phyloP scores from a whole-genome alignment of 1,139 yeast species.

The Taphrina flavorubra region DNA sequence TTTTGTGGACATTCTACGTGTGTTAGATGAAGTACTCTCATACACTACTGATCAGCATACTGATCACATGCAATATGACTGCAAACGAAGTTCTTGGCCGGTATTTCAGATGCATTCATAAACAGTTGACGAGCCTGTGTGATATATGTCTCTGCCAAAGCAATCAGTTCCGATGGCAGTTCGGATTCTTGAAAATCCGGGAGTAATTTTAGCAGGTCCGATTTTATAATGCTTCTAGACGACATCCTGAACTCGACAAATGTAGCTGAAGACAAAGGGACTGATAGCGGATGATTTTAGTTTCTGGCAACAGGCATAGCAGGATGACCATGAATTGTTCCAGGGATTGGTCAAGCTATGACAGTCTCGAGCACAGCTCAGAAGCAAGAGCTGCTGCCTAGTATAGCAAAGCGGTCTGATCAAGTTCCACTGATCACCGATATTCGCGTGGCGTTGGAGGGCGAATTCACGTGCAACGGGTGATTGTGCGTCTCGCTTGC shows the following conservation, averaged over 20 bases:
- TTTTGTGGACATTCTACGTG: slow-evolving; percentile 16
- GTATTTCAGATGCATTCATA: slow-evolving; percentile 16
- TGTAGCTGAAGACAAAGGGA: too few species aligned
- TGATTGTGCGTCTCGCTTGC: background rate
- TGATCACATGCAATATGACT: slow-evolving; percentile 25
- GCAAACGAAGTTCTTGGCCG: slow-evolving; percentile 27
- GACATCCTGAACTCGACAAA: background rate
- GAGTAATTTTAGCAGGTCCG: slow-evolving; percentile 17
- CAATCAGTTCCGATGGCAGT: slow-evolving; percentile 21
- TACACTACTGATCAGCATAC: background rate
- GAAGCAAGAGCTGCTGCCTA: too few species aligned
- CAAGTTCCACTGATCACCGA: background rate
- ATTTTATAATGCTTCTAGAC: slow-evolving; percentile 21
- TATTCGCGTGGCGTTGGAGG: background rate
- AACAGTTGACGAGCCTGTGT: slow-evolving; percentile 12
- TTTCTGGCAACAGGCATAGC: too few species aligned
- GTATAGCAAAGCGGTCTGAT: too few species aligned
- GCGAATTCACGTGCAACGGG: background rate
- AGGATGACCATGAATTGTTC: too few species aligned
- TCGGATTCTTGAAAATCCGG: slow-evolving; percentile 12
- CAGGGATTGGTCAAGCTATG: too few species aligned
- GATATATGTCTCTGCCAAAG: slow-evolving; percentile 21
- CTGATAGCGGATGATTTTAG: too few species aligned
- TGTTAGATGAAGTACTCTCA: background rate
- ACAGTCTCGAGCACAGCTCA: too few species aligned